Percentiles rank a stretch among this genome's conserved stretches.
These are phyloP conservation scores for Physcomitrellopsis africana DNA, from an alignment of 225 moss, liverwort and hornwort species.

Conservation along the genomic window DNA sequence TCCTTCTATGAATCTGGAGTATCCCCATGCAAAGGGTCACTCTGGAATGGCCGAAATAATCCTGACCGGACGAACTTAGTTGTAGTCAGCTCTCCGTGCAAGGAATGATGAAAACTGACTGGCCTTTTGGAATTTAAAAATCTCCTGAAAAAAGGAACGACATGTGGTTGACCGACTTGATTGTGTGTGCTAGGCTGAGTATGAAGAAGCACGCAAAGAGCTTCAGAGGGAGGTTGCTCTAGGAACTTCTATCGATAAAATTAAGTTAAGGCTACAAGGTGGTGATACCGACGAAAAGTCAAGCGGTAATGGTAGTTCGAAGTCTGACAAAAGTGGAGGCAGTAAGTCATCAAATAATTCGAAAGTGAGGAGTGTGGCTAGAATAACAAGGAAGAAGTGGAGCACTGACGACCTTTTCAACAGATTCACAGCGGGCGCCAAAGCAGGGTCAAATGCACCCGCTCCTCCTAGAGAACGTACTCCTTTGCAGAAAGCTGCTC, in stretches of 20 bases:
- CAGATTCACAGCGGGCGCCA: slow-evolving; percentile 37
- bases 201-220: slow-evolving; percentile 70
- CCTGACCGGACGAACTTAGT: slow-evolving; percentile 2
- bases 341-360: slow-evolving; percentile 4
- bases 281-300: slow-evolving; percentile 27
- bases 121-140: background rate
- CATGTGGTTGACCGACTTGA: background rate
- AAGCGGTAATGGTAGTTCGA: slow-evolving; percentile 34
- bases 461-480: slow-evolving; percentile 61
- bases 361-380: background rate
- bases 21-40: background rate
- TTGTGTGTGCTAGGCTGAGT: slow-evolving; percentile 48
- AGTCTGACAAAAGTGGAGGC: slow-evolving; percentile 20
- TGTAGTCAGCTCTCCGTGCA: slow-evolving; percentile 1
- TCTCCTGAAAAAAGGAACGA: background rate
- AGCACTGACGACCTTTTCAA: slow-evolving; percentile 67
- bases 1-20: background rate
- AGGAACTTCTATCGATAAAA: slow-evolving; percentile 53
- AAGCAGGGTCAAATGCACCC: slow-evolving; percentile 37
- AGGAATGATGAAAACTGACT: background rate
- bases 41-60: background rate
- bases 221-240: slow-evolving; percentile 58
- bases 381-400: slow-evolving; percentile 51
- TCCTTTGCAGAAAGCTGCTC: slow-evolving; percentile 69
- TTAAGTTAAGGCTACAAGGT: slow-evolving; percentile 44